phyloP scores from a whole-genome alignment of 176 grass and related monocot species.

The Leersia perrieri region DNA sequence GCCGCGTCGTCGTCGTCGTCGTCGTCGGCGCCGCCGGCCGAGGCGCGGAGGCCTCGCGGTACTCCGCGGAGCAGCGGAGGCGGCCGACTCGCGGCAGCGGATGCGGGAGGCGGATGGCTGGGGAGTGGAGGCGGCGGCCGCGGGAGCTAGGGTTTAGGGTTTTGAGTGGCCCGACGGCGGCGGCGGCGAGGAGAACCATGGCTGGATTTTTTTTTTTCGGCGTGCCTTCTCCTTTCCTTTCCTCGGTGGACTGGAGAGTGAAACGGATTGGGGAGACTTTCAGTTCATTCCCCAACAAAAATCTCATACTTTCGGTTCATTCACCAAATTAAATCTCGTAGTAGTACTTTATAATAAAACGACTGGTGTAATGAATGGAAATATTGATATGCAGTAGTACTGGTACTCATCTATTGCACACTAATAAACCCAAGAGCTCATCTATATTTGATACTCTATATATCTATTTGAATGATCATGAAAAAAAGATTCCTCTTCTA shows the following conservation, averaged over 20 bases:
- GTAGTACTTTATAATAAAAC: too few relatives aligned
- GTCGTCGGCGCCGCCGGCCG: constrained; percentile 1
- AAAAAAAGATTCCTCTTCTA: too few relatives aligned
- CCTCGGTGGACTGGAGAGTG: neutral
- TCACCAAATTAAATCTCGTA: too few relatives aligned
- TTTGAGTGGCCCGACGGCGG: constrained; percentile 14
- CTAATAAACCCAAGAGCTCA: too few relatives aligned
- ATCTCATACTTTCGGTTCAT: too few relatives aligned
- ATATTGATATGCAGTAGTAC: too few relatives aligned
- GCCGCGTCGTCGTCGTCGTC: constrained; percentile 33
- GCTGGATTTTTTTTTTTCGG: constrained; percentile 17
- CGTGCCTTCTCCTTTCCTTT: neutral
- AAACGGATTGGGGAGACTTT: too few relatives aligned
- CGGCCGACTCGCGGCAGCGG: neutral
- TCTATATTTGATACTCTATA: too few relatives aligned
- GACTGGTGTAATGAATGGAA: too few relatives aligned
- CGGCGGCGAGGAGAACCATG: constrained; percentile 38
- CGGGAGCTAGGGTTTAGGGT: constrained; percentile 41
- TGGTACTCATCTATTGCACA: too few relatives aligned
- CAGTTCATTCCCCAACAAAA: too few relatives aligned
- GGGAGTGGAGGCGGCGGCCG: neutral
- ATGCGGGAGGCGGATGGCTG: neutral
- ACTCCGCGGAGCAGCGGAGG: constrained; percentile 27
- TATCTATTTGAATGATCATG: too few relatives aligned
- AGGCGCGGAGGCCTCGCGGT: constrained; percentile 20